Evolutionary conservation across 768 basidiomycete genomes (phyloP).

Genomic region (Dioszegia hungarica): DNA sequence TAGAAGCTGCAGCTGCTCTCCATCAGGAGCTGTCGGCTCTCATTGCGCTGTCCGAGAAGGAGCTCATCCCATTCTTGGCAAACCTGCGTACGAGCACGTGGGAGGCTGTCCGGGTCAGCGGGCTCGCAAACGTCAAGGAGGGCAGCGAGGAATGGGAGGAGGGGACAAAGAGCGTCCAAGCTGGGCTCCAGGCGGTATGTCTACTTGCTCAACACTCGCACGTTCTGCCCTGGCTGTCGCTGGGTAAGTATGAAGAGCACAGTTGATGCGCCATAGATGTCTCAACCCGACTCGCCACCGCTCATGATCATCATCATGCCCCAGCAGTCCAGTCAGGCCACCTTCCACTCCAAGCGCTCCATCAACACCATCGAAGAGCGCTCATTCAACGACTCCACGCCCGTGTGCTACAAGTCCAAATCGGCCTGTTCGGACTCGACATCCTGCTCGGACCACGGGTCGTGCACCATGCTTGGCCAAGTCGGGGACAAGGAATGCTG

Average conservation of each 20-base stretch:
- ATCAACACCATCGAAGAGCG: background rate
- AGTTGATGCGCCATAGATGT: constrained; percentile 43
- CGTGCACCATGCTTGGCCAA: constrained; percentile 27
- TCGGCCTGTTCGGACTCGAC: constrained; percentile 33
- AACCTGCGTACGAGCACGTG: constrained; percentile 19
- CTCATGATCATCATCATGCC: constrained; percentile 45
- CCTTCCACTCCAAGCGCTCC: constrained; percentile 6
- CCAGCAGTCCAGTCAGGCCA: constrained; percentile 4
- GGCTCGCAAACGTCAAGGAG: constrained; percentile 22
- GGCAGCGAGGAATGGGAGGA: constrained; percentile 35
- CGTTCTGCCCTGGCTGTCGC: too few relatives aligned
- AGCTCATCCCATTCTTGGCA: constrained; percentile 30
- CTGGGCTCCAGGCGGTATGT: constrained; percentile 41
- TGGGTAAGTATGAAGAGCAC: too few relatives aligned
- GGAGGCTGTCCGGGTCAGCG: constrained; percentile 43
- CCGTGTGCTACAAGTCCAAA: constrained; percentile 39
- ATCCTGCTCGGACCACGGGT: constrained; percentile 37
- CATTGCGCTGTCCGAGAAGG: constrained; percentile 35
- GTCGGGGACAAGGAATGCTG: constrained; percentile 39
- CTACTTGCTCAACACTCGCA: background rate
- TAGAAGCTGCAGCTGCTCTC: constrained; percentile 40
- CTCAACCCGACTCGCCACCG: constrained; percentile 37
- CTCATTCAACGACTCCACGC: constrained; percentile 3
- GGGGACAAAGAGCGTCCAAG: constrained; percentile 35
- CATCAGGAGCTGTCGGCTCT: constrained; percentile 39